phyloP scores from a whole-genome alignment of 805 yeast species.

The Metschnikowia gruessii region DNA sequence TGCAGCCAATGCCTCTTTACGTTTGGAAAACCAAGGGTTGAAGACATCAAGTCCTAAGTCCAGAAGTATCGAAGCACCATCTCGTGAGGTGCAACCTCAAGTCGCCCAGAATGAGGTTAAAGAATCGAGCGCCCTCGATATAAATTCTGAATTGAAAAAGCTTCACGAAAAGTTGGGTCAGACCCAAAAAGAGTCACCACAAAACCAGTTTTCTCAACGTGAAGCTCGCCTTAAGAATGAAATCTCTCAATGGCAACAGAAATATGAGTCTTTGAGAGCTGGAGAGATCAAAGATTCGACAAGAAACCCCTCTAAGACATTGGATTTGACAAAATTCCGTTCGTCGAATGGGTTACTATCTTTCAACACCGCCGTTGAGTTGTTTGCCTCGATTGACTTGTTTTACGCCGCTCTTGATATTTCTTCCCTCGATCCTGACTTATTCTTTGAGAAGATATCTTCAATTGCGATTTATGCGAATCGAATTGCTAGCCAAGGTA shows the following conservation, averaged over 20 bases:
- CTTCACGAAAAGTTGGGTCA: constrained; percentile 30
- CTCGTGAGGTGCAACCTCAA: constrained; percentile 1
- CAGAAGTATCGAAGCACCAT: neutral
- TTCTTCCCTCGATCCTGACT: constrained; percentile 30
- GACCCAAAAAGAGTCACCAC: constrained; percentile 20
- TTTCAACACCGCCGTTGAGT: constrained; percentile 39
- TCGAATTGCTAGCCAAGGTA: constrained; percentile 37
- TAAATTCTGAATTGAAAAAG: constrained; percentile 22
- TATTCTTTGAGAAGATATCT: constrained; percentile 52
- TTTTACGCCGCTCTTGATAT: constrained; percentile 36
- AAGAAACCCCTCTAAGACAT: constrained; percentile 20
- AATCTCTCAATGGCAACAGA: constrained; percentile 48
- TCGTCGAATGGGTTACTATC: constrained; percentile 48
- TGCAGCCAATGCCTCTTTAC: constrained; percentile 31
- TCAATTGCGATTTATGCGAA: constrained; percentile 47
- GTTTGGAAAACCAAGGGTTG: constrained; percentile 38
- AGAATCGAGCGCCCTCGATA: constrained; percentile 1
- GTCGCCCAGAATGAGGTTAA: neutral
- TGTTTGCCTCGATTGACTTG: constrained; percentile 49
- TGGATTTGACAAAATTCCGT: constrained; percentile 29
- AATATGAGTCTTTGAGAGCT: constrained; percentile 48
- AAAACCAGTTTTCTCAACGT: constrained; percentile 6
- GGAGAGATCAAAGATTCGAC: constrained; percentile 24
- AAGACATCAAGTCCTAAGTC: constrained; percentile 20
- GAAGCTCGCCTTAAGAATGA: constrained; percentile 26